A percentile compares a stretch with the other conserved stretches of the same genome.
Conservation (phyloP, 352 stramenopile species). For the Globisporangium paddicum region DNA sequence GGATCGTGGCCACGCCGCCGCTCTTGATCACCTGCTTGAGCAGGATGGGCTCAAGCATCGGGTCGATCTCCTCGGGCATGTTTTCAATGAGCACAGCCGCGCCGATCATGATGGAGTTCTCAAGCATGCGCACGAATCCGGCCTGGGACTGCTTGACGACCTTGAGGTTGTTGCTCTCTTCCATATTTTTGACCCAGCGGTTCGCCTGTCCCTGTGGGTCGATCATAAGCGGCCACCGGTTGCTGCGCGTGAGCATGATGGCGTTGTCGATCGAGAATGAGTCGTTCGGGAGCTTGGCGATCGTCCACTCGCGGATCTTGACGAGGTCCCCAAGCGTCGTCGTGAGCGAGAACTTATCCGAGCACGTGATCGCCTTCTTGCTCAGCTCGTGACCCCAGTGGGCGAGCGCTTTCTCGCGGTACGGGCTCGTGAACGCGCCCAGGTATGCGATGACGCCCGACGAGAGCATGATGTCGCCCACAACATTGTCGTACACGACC, state of each 20-base stretch:
- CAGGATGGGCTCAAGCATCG: constrained; percentile 92
- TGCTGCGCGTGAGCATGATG: constrained; percentile 91
- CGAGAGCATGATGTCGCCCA: constrained; percentile 92
- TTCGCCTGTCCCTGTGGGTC: constrained; percentile 95
- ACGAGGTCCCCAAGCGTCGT: constrained; percentile 90
- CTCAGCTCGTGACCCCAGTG: constrained; percentile 75
- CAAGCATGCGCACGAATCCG: constrained; percentile 93
- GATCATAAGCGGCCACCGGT: constrained; percentile 96
- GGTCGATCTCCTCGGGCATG: constrained; percentile 91
- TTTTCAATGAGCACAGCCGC: constrained; percentile 93
- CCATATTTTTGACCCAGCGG: constrained; percentile 95
- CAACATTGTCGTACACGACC: constrained; percentile 88
- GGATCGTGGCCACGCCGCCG: constrained; percentile 88
- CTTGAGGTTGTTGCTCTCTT: constrained; percentile 87
- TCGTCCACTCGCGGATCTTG: constrained; percentile 92
- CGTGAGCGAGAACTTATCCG: constrained; percentile 71
- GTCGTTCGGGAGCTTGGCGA: constrained; percentile 94
- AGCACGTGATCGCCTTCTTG: constrained; percentile 76
- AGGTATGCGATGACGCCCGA: constrained; percentile 94
- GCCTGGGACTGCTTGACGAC: constrained; percentile 92
- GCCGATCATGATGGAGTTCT: constrained; percentile 95
- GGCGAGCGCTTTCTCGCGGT: constrained; percentile 85
- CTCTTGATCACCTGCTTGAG: constrained; percentile 91
- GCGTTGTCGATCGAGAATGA: constrained; percentile 95
- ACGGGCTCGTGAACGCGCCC: constrained; percentile 90